A percentile compares a stretch with the other conserved stretches of the same genome.
phyloP scores from a whole-genome alignment of 495 filamentous ascomycete species.

The Aspergillus avenaceus region DNA sequence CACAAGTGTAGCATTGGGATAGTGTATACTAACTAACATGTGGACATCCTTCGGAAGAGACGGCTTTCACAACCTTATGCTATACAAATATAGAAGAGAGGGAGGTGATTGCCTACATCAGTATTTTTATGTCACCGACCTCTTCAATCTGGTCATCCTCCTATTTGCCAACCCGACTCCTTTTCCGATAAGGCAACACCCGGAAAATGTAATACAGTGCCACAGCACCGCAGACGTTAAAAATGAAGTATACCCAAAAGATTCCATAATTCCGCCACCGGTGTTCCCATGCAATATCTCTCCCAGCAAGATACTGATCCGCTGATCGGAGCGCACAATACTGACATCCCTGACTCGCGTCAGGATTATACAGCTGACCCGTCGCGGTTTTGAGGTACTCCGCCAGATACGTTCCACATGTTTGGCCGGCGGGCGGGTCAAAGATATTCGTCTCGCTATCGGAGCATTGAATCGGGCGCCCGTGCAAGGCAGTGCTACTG shows the following conservation, averaged over 20 bases:
- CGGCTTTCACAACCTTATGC: too few species aligned
- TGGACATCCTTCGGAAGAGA: too few species aligned
- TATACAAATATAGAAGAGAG: too few species aligned
- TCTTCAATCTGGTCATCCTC: too few species aligned
- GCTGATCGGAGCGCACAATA: constrained; percentile 59
- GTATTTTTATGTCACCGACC: too few species aligned
- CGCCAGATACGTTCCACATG: constrained; percentile 55
- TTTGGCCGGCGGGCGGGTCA: constrained; percentile 45
- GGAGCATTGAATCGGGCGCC: constrained; percentile 53
- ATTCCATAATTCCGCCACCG: constrained; percentile 71
- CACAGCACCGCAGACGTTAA: constrained; percentile 71
- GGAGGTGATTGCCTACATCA: too few species aligned
- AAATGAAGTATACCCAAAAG: constrained; percentile 66
- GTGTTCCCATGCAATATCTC: constrained; percentile 49
- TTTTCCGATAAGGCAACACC: too few species aligned
- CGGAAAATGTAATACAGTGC: constrained; percentile 80
- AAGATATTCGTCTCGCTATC: constrained; percentile 56
- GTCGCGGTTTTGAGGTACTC: constrained; percentile 41
- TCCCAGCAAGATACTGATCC: constrained; percentile 54
- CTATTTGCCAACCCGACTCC: too few species aligned
- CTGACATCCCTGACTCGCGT: constrained; percentile 49
- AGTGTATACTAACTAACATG: too few species aligned
- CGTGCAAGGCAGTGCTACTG: constrained; percentile 63
- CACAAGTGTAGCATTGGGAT: too few species aligned
- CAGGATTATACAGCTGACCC: constrained; percentile 52